Base-by-base conservation (phyloP, 495 filamentous ascomycete species). In the Hyaloscypha variabilis region DNA sequence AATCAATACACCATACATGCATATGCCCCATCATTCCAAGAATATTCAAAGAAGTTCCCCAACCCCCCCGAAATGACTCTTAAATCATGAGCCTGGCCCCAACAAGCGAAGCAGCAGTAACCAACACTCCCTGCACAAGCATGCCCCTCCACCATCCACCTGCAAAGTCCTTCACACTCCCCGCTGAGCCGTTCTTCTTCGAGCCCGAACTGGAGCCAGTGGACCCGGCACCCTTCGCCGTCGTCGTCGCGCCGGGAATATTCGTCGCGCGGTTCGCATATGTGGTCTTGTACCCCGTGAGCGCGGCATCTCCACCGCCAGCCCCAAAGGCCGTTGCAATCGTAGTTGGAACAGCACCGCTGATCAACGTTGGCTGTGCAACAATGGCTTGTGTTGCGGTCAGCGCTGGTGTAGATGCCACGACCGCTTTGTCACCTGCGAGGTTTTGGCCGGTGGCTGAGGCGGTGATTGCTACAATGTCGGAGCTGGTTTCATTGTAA, bases 381-480 rank as follows among this genome's bases (percentile, higher is more conserved):
- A 4, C 17, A 4, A 46, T 1, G 13, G 4, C 39, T 19, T 14
- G 39, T 8, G 54, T 57, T 57, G 54, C 54, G 25, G 54, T 57
- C 54, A 36, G 58, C 24, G 17, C 39, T 17, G 39, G 39, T 4
- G 39, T 46, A 46, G 36, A 81, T 2, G 93, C 93, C 14, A 96
- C 85, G 1, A 82, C 78, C 55, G 79, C 85, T 1, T 82, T 72
- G 10, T 77, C 72, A 0, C 90, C 90, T 14, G 77, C 89, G 39
- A 46, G 39, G 17, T 19, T 17, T 17, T 46, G 39, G 39, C 8
- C 13, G 19, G 4, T 17, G 10, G 39, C 13, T 46, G 39, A 8
- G 14, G 77, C 81, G 10, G 83, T 82, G 64, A 97, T 95, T 75
- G 95, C 93, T 19, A 81, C 67, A 59, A 96, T 77, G 51, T 86